These are phyloP conservation scores for Penicillium psychrosexuale DNA, from an alignment of 2,329 filamentous ascomycete genomes.

Conservation along the genomic window DNA sequence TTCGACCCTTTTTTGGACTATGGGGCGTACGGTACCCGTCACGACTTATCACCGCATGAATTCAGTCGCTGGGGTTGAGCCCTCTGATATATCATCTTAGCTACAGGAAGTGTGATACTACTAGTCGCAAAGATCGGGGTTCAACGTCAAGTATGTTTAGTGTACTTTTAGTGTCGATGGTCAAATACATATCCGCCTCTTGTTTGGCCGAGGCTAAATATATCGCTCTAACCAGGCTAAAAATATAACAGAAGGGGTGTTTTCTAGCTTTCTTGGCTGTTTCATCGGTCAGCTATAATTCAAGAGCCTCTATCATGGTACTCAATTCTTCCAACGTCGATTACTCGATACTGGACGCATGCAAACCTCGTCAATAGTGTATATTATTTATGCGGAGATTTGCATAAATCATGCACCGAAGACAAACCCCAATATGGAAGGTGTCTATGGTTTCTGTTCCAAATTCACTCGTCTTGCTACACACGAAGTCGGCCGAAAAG, in stretches of 20 bases:
- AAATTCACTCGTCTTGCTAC: neutral
- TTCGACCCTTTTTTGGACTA: neutral
- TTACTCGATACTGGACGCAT: neutral
- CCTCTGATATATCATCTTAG: neutral
- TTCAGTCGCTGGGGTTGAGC: neutral
- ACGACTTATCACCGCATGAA: conserved; percentile 8
- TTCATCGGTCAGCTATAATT: neutral
- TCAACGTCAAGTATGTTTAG: neutral
- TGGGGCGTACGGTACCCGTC: neutral
- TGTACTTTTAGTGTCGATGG: neutral
- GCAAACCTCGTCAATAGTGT: neutral
- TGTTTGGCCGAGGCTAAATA: neutral
- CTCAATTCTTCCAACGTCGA: too few relatives aligned
- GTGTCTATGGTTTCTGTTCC: neutral
- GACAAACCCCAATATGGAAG: neutral
- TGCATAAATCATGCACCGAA: neutral
- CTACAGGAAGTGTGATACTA: neutral
- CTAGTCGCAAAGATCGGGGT: neutral
- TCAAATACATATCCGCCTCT: neutral
- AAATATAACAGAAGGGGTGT: neutral
- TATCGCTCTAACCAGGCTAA: neutral
- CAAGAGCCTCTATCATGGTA: neutral
- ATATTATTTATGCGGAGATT: neutral
- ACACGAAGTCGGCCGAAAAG: neutral
- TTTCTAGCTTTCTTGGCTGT: neutral